Conservation (phyloP, 1,139 yeast genomes). For the Hemisphaericaspora subhashii region DNA sequence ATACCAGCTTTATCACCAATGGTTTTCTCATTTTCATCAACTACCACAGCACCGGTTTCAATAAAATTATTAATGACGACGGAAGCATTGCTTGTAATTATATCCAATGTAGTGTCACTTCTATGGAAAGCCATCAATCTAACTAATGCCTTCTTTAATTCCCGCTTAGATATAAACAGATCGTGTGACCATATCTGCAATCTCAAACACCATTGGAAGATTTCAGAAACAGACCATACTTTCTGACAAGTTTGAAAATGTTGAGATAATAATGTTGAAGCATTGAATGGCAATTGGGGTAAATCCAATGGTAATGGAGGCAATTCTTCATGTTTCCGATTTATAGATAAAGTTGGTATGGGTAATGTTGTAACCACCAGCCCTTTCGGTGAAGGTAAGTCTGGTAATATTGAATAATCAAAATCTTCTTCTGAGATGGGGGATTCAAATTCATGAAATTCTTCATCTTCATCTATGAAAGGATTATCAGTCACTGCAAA, state of each 20-base stretch:
- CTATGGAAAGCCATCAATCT: slow-evolving; percentile 52
- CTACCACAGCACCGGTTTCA: slow-evolving; percentile 43
- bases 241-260: slow-evolving; percentile 44
- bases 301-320: slow-evolving; percentile 56
- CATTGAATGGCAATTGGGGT: slow-evolving; percentile 58
- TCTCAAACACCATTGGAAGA: slow-evolving; percentile 52
- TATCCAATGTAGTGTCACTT: slow-evolving; percentile 52
- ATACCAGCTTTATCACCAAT: slow-evolving; percentile 23
- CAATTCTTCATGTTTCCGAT: slow-evolving; percentile 25
- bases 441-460: slow-evolving; percentile 9
- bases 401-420: slow-evolving; percentile 45
- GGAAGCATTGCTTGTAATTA: slow-evolving; percentile 57
- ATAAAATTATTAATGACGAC: slow-evolving; percentile 51
- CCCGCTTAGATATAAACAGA: slow-evolving; percentile 47
- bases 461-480: slow-evolving; percentile 21
- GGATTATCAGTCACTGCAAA: slow-evolving; percentile 16
- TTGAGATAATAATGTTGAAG: slow-evolving; percentile 47
- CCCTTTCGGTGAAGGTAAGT: slow-evolving; percentile 25
- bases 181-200: slow-evolving; percentile 54
- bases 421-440: slow-evolving; percentile 31
- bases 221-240: slow-evolving; percentile 41
- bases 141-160: slow-evolving; percentile 52
- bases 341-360: slow-evolving; percentile 8
- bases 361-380: not conserved
- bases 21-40: slow-evolving; percentile 12